A percentile compares a stretch with the other conserved stretches of the same genome.
Conservation (phyloP, 768 basidiomycete genomes). For the Collybia mongolica region DNA sequence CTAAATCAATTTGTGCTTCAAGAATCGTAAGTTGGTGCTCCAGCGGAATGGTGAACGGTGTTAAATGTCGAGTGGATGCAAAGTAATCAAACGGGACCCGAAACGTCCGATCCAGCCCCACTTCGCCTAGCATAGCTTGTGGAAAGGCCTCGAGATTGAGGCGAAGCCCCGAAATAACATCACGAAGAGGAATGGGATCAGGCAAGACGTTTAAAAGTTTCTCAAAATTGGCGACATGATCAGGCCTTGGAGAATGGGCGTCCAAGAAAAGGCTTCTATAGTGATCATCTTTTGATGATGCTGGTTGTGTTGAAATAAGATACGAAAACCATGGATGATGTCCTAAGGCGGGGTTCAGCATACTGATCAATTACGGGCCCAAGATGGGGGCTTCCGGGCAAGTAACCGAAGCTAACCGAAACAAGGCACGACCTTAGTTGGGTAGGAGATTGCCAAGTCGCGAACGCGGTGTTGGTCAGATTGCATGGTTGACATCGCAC, state of each 20-base stretch:
- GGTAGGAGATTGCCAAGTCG: constrained; percentile 56
- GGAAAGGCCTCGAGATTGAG: constrained; percentile 60
- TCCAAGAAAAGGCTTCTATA: constrained; percentile 67
- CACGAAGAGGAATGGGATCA: constrained; percentile 60
- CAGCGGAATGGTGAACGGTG: constrained; percentile 77
- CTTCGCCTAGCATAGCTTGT: constrained; percentile 85
- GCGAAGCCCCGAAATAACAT: constrained; percentile 62
- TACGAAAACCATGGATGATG: constrained; percentile 96
- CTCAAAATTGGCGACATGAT: constrained; percentile 44
- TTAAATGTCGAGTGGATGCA: constrained; percentile 52
- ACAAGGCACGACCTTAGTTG: constrained; percentile 76
- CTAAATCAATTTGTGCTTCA: constrained; percentile 83
- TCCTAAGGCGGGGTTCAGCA: constrained; percentile 40
- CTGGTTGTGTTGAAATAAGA: constrained; percentile 53
- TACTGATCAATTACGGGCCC: constrained; percentile 5
- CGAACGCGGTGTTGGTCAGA: constrained; percentile 74
- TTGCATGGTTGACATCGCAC: constrained; percentile 74
- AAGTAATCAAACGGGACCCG: constrained; percentile 64
- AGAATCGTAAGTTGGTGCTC: constrained; percentile 81
- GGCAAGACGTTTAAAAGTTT: constrained; percentile 67
- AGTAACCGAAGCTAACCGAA: constrained; percentile 63
- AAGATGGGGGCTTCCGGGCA: constrained; percentile 6
- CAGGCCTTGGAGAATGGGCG: constrained; percentile 17
- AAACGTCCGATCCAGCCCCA: constrained; percentile 84
- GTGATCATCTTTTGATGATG: constrained; percentile 63